Base-by-base conservation (phyloP, 306 rosid species). In the Cyclanthera cordifolia region DNA sequence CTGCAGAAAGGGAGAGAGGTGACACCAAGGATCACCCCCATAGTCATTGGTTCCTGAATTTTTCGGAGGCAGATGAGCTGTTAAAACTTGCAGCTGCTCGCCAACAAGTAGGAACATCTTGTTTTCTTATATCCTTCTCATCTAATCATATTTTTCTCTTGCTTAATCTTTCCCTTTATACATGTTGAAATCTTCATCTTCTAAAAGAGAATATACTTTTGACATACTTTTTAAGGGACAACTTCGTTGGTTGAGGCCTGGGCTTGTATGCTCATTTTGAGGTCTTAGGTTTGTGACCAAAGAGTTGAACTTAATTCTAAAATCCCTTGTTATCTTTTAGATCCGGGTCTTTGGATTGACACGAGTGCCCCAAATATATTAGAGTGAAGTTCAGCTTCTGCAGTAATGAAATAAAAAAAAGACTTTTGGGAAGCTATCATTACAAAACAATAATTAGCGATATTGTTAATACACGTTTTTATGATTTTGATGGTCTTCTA, bases 11-110 rank as follows among this genome's bases (percentile, higher is more conserved):
- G 75, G 88, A 79, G 73, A 79, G 80, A 53, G 87, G 94, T 13
- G 86, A 83, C 65, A 90, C 96, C 58, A 93, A 93, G 77, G 99
- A 88, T 77, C 97, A 90, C 74, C 83, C 83, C 53, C 84, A 79
- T 46, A 79, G 75, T 79, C 99, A 90, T 59, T 93, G 99, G 97
- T 90, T 90, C 84, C n/a, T 85, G 85, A 90, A 90, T 75, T 90
- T 93, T 86, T 93, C 97, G 14, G 99, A 90, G 84, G 95, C 97
- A 13, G 97, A 93, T 45, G 99, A 93, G 82, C 95, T 93, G 79
- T 83, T 85, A 69, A 93, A 93, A 79, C 91, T 93, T 41, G 97
- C 99, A 48, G 87, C 90, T 39, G 95, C 99, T 61, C 91, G 99
- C 71, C 95, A 93, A 75, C 91, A 93, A 96, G 99, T 93, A 76